Base-by-base conservation (phyloP, 495 filamentous ascomycete species). In the Aspergillus avenaceus region DNA sequence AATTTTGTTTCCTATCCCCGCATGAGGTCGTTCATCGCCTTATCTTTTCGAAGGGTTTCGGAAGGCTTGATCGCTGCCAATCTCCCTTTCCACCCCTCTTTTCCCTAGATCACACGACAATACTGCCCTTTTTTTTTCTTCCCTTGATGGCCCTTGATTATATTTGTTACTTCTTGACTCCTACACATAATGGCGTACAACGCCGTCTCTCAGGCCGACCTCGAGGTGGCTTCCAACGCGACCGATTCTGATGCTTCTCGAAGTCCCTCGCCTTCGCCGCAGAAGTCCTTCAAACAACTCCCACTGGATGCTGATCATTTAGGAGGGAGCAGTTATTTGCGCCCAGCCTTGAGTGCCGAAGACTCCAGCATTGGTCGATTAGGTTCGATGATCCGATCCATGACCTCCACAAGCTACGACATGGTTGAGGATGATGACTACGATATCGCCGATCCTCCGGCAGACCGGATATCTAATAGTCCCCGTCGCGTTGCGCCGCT, bases 381-480 rank as follows among this genome's bases (percentile, higher is more conserved):
- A 28, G 58, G 62, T 31, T 71, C 67, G n/a, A 65, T 72, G 54
- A 67, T 73, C 56, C 65, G 65, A 29, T 73, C 73, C 23, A 67
- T 71, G 67, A 70, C 66, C 41, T 61, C 67, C 31, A 54, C 67
- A 13, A 72, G 59, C 51, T 76, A 76, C 58, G 73, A 75, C 28
- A 56, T 74, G 41, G 65, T 75, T 32, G 73, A 76, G 50, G 71
- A 67, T 26, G 72, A 76, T 53, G 72, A 75, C 59, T 74, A 75
- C 49, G 66, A 67, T 14, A 37, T 52, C 45, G 65, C 61, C 57
- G 65, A 65, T 66, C 64, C 54, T 50, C 43, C 63, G 53, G 55
- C 51, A 44, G 43, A 52, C 34, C 60, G 50, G 51, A 57, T 45
- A 51, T 53, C 62, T 43, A 63, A 47, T 52, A 63, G 54, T 58